Evolutionary conservation across 1,284 basidiomycete species (phyloP), one percentile per base, ranked within the genome.

Genomic region (Tylopilus sp.): DNA sequence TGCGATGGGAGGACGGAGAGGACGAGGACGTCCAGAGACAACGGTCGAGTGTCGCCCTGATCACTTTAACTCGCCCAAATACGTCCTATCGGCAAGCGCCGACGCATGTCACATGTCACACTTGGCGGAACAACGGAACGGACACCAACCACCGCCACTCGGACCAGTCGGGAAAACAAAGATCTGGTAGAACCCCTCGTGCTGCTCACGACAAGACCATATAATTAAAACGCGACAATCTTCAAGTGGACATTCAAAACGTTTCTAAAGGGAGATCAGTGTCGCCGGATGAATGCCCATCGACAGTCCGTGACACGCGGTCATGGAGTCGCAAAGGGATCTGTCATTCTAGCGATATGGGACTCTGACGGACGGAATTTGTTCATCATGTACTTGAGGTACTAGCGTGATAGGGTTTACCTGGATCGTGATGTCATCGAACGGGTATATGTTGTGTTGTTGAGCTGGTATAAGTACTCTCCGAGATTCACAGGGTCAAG

Each of bases 31-130:
- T 35, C 48, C 44, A 23, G 52, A 49, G 52, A 45, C 51, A 51
- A 49, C 41, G 9, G 58, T 46, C 42, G 54, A 54, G 37, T 34
- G 57, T 51, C 48, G 55, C 75, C 67, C 78, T 81, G 52, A 82
- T 70, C 51, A 76, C 72, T 41, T 77, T 68, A 56, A 81, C 82
- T 51, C 63, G 65, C 41, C 68, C 67, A 51, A 65, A 58, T 61
- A 49, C 63, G 18, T 61, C 3, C 41, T 52, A 54, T 65, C 60
- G 61, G 60, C 63, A 65, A 62, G 60, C 59, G 48, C 61, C 61
- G 63, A 28, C 4, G 44, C 61, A 63, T 64, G 61, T 63, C 64
- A 64, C 52, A 46, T 33, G 35, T 30, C 46, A 36, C 13, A 47
- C 46, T 26, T 40, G 48, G 35, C 60, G 60, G 60, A 60, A 52